Evolutionary conservation across 495 filamentous ascomycete genomes (phyloP).

Genomic region (Aspergillus homomorphus): DNA sequence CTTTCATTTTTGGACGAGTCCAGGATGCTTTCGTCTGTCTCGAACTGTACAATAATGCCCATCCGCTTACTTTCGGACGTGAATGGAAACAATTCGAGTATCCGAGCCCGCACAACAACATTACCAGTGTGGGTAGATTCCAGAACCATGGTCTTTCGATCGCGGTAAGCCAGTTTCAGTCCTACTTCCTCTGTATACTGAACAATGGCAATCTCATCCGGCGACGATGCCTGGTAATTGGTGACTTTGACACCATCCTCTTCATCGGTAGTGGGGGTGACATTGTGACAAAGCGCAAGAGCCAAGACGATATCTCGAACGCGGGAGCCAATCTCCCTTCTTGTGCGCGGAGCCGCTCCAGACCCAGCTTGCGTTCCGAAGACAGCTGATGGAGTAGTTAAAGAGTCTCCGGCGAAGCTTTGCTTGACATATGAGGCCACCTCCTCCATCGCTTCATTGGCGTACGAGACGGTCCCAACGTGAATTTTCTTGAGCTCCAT

Average conservation of each 20-base stretch:
- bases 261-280: constrained; percentile 86
- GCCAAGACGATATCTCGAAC: constrained; percentile 89
- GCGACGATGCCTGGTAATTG: constrained; percentile 92
- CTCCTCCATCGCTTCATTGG: constrained; percentile 98
- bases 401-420: constrained; percentile 60
- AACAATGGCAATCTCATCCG: constrained; percentile 98
- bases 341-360: constrained; percentile 67
- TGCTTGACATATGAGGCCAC: constrained; percentile 82
- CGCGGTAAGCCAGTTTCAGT: constrained; percentile 77
- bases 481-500: constrained; percentile 99
- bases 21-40: constrained; percentile 42
- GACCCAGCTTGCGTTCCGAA: constrained; percentile 55
- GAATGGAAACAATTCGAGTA: constrained; percentile 95
- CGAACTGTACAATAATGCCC: constrained; percentile 93
- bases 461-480: constrained; percentile 96
- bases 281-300: constrained; percentile 93
- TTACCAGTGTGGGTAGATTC: constrained; percentile 75
- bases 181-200: constrained; percentile 93
- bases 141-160: constrained; percentile 78
- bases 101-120: constrained; percentile 78
- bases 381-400: constrained; percentile 73
- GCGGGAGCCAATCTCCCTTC: constrained; percentile 88
- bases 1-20: constrained; percentile 42
- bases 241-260: constrained; percentile 73
- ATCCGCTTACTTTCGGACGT: constrained; percentile 97